phyloP scores from a whole-genome alignment of 2,329 filamentous ascomycete genomes.

The Botrytis deweyae region DNA sequence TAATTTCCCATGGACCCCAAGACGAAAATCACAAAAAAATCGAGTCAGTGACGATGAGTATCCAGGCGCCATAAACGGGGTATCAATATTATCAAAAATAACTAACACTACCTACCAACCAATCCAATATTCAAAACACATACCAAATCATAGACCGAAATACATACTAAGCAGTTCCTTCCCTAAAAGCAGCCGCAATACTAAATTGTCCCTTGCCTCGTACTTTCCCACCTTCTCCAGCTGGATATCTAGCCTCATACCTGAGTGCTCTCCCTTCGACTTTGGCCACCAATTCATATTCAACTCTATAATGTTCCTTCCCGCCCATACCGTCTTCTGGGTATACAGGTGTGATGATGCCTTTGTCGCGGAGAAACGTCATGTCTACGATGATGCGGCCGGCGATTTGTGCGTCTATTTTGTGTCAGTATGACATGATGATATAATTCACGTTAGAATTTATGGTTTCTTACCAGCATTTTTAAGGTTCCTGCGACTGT shows the following conservation, averaged over 20 bases:
- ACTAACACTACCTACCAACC: neutral
- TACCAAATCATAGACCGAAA: neutral
- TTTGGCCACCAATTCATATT: conserved; percentile 28
- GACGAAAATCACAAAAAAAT: neutral
- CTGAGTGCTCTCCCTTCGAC: conserved; percentile 28
- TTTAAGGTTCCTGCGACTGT: conserved; percentile 1
- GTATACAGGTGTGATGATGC: conserved; percentile 18
- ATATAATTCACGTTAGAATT: no score
- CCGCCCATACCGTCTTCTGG: conserved; percentile 14
- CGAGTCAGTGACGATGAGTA: neutral
- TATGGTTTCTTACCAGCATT: conserved; percentile 23
- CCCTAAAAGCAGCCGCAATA: conserved; percentile 31
- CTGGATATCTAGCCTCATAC: conserved; percentile 29
- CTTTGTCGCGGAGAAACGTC: conserved; percentile 27
- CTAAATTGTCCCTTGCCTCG: conserved; percentile 21
- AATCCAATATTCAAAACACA: neutral
- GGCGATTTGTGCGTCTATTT: conserved; percentile 25
- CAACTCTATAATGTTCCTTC: conserved; percentile 21
- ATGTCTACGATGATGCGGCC: conserved; percentile 28
- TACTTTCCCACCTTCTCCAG: conserved; percentile 11
- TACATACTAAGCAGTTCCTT: conserved; percentile 21
- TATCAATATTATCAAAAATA: neutral
- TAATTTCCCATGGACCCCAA: accelerated
- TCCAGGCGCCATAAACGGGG: neutral
- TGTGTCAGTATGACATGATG: neutral